Base-by-base conservation (phyloP, 1,139 yeast genomes). In the Blastobotrys serpentis region DNA sequence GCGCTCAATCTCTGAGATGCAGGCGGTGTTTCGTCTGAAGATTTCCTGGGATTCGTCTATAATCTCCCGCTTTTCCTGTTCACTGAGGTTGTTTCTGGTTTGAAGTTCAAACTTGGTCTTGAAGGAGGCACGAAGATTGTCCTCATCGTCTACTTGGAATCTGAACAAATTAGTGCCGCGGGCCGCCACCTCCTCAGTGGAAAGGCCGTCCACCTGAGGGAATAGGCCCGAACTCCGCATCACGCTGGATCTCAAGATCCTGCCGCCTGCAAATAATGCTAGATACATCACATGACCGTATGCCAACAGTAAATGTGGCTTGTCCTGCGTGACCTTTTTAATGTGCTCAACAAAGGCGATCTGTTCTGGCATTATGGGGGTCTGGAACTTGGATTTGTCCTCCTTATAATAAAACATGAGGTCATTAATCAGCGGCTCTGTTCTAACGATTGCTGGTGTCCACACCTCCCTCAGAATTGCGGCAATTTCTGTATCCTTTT, bases 191-290 rank as follows among this genome's bases (percentile, higher is more conserved):
- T 85, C 87, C 44, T 76, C 84, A 49, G 80, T 81, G 23, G 77
- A 67, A 56, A 79, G 69, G 17, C 87, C 86, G 46, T 78, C 77
- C 48, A 82, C 78, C 56, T 81, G 81, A 3, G 95, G 95, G 73
- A 85, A 85, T 52, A 86, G 69, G 1, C 90, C 88, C 3, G 84
- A 71, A 26, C 89, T 82, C 59, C 76, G 79, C 44, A 84, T 74
- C 32, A 86, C 67, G 17, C 81, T 77, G 1, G 89, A 81, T 52
- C 84, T 72, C 80, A 86, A 77, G 46, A 86, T 75, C 55, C 83
- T 74, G 23, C 95, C 95, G 44, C 96, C 96, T 4, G 95, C 95
- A 69, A 87, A 87, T 44, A 87, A 74, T 1, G 94, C 95, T 62
- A 86, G 71, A 66, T 87, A 87, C 81, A 86, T 77, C 41, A 86